Evolutionary conservation across 2,329 filamentous ascomycete genomes (phyloP).

Genomic region (Trichoderma atrobrunneum): DNA sequence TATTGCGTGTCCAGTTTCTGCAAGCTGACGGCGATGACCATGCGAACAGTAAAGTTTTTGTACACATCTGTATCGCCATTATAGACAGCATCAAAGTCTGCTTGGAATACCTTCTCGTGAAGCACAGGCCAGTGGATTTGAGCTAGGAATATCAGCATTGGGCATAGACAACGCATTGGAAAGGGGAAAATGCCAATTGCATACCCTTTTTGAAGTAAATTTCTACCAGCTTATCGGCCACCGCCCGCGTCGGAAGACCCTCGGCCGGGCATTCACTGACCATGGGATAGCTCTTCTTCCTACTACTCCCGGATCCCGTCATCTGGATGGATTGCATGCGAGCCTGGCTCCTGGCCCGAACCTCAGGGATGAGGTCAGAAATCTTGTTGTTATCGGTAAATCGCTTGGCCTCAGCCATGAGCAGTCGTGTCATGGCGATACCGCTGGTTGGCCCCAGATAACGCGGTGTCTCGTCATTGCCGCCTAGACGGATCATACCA

Average conservation of each 20-base stretch:
- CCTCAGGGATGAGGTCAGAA: conserved; percentile 82
- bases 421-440: conserved; percentile 87
- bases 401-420: conserved; percentile 95
- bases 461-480: conserved; percentile 79
- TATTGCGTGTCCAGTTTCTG: conserved; percentile 88
- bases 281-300: conserved; percentile 86
- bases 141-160: conserved; percentile 48
- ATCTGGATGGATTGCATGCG: conserved; percentile 60
- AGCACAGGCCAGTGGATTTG: conserved; percentile 85
- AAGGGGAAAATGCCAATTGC: conserved; percentile 23
- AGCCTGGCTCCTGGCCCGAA: conserved; percentile 55
- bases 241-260: conserved; percentile 67
- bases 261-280: conserved; percentile 80
- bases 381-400: conserved; percentile 90
- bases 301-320: conserved; percentile 48
- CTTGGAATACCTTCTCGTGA: conserved; percentile 75
- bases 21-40: conserved; percentile 92
- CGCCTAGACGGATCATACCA: conserved; percentile 78
- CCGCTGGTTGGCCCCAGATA: conserved; percentile 93
- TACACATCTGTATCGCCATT: conserved; percentile 72
- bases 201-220: conserved; percentile 82
- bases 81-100: conserved; percentile 79
- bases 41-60: conserved; percentile 82
- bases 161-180: neutral
- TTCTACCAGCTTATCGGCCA: conserved; percentile 77